Evolutionary conservation across 495 filamentous ascomycete genomes (phyloP).

Genomic region (Tuber brumale): DNA sequence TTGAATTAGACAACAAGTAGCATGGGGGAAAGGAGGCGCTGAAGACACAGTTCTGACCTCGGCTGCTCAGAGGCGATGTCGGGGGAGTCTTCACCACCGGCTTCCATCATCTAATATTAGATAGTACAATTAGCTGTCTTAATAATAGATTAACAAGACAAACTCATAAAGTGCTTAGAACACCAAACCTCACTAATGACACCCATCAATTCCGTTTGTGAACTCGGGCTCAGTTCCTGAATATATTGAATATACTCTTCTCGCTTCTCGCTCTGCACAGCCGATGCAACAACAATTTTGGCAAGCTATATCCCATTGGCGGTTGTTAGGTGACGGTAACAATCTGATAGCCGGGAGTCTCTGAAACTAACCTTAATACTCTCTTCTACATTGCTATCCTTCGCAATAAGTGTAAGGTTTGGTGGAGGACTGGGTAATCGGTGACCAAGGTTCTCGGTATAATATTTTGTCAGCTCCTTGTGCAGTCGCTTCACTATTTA

Average conservation of each 20-base stretch:
- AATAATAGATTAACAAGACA: background rate
- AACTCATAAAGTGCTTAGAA: background rate
- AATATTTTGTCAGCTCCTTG: conserved; percentile 37
- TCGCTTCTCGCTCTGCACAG: conserved; percentile 40
- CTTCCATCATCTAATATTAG: conserved; percentile 35
- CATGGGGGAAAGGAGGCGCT: background rate
- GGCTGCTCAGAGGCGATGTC: background rate
- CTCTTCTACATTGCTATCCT: conserved; percentile 39
- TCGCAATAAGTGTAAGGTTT: conserved; percentile 40
- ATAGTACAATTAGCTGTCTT: background rate
- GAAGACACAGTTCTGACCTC: background rate
- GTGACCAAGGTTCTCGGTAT: conserved; percentile 39
- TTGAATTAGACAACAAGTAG: background rate
- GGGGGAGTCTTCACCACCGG: conserved; percentile 13
- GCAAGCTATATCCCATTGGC: conserved; percentile 21
- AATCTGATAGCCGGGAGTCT: background rate
- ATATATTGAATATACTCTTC: conserved; percentile 41
- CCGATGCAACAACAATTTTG: conserved; percentile 42
- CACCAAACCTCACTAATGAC: conserved; percentile 34
- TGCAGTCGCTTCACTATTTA: conserved; percentile 36
- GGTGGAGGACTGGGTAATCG: conserved; percentile 34
- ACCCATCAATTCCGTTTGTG: conserved; percentile 41
- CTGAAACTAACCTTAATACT: conserved; percentile 30
- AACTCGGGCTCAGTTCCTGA: conserved; percentile 34
- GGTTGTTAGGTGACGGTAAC: background rate